These are phyloP conservation scores for Dianthus caryophyllus DNA, from an alignment of 148 eudicot species.

Conservation along the genomic window DNA sequence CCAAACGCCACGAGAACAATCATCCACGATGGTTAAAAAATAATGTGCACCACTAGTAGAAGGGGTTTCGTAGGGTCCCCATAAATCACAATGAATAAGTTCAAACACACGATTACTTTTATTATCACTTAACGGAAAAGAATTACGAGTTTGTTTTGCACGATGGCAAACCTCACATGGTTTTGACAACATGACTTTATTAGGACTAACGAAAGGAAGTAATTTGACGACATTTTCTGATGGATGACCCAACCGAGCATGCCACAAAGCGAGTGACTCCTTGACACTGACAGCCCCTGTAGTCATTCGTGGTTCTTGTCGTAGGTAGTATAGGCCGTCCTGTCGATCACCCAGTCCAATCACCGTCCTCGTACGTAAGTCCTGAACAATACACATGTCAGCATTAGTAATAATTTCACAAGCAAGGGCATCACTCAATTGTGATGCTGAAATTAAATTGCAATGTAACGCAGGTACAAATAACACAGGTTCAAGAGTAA, in stretches of 20 bases:
- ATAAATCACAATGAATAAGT: neutral
- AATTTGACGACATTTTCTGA: neutral
- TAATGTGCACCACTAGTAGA: neutral
- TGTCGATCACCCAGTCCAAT: too few species aligned
- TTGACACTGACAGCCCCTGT: neutral
- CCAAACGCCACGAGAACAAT: slow-evolving; percentile 10
- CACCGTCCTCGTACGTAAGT: too few species aligned
- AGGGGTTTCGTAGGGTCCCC: neutral
- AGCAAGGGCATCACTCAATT: too few species aligned
- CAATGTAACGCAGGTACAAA: too few species aligned
- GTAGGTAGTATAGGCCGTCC: too few species aligned
- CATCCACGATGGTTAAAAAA: slow-evolving; percentile 17
- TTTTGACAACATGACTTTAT: too few species aligned
- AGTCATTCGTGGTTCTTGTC: neutral
- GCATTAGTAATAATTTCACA: too few species aligned
- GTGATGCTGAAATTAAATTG: too few species aligned
- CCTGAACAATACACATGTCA: too few species aligned
- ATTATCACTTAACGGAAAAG: neutral
- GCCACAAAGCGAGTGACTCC: neutral
- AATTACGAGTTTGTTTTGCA: neutral
- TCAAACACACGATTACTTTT: neutral
- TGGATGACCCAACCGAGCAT: slow-evolving; percentile 1
- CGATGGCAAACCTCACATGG: neutral
- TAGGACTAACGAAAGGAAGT: neutral
- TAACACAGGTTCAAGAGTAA: too few species aligned